phyloP scores from a whole-genome alignment of 257 asterid species.

The Solanum sitiens region DNA sequence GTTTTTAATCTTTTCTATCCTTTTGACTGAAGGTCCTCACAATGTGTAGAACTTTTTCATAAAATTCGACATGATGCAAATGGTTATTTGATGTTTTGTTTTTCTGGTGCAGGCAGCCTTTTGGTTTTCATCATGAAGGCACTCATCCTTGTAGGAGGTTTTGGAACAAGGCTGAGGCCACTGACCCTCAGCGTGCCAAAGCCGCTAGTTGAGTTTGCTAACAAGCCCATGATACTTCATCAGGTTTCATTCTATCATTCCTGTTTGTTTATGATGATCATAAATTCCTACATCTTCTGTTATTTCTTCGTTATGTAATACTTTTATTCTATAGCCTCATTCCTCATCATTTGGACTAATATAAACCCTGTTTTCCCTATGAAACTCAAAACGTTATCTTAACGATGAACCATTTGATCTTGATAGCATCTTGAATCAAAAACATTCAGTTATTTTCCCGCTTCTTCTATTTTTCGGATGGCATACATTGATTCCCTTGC shows the following conservation, averaged over 20 bases:
- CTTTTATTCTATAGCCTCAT: neutral
- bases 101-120: neutral
- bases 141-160: slow-evolving; percentile 92
- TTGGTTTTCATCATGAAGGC: slow-evolving; percentile 63
- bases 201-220: slow-evolving; percentile 93
- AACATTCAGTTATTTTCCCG: neutral
- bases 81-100: neutral
- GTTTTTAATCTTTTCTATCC: neutral
- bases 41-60: too few species aligned
- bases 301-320: neutral
- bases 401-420: neutral
- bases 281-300: neutral
- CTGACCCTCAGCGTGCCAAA: slow-evolving; percentile 81
- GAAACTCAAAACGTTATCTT: neutral
- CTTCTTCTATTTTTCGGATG: neutral
- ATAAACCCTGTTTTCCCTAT: neutral
- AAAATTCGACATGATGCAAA: neutral
- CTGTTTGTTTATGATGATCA: neutral
- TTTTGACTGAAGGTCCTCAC: too few species aligned
- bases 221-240: slow-evolving; percentile 97
- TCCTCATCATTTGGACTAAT: neutral
- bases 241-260: slow-evolving; percentile 41
- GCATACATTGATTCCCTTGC: neutral
- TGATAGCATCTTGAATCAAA: neutral
- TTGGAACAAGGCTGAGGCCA: slow-evolving; percentile 94